Conservation (phyloP, 1,284 basidiomycete species). For the Takashimella koratensis region DNA sequence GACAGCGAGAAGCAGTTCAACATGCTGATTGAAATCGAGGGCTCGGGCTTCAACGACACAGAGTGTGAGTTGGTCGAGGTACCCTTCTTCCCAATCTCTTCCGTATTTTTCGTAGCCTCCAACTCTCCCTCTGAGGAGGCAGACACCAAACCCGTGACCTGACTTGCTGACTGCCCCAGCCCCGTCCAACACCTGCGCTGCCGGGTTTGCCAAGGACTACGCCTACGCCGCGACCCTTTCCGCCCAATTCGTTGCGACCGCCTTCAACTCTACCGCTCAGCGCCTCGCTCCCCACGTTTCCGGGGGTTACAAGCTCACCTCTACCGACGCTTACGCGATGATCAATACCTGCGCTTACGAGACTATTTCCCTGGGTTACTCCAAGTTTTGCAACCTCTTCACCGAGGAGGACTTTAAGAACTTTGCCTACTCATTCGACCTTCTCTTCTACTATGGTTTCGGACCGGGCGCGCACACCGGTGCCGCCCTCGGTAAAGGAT, state of each 20-base stretch:
- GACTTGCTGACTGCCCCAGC: slow-evolving; percentile 55
- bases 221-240: too few relatives aligned
- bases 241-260: too few relatives aligned
- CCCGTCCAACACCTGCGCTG: slow-evolving; percentile 28
- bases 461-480: slow-evolving; percentile 35
- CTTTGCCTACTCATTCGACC: slow-evolving; percentile 68
- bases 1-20: slow-evolving; percentile 78
- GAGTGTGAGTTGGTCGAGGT: too few relatives aligned
- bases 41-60: slow-evolving; percentile 53
- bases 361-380: slow-evolving; percentile 86
- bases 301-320: slow-evolving; percentile 18
- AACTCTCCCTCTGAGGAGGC: too few relatives aligned
- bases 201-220: slow-evolving; percentile 69
- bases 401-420: slow-evolving; percentile 81
- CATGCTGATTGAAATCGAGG: slow-evolving; percentile 57
- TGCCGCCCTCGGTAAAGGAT: slow-evolving; percentile 77
- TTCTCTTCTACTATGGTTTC: slow-evolving; percentile 14
- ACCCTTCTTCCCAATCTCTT: too few relatives aligned
- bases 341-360: slow-evolving; percentile 68
- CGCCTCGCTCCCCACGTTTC: slow-evolving; percentile 16
- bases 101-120: too few relatives aligned
- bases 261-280: slow-evolving; percentile 1
- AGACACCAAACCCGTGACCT: slow-evolving; percentile 65
- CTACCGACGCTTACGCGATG: slow-evolving; percentile 37
- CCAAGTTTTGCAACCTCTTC: slow-evolving; percentile 84